These are phyloP conservation scores for Sugiyamaella grinbergsii DNA, from an alignment of 1,139 yeast genomes.

Conservation along the genomic window DNA sequence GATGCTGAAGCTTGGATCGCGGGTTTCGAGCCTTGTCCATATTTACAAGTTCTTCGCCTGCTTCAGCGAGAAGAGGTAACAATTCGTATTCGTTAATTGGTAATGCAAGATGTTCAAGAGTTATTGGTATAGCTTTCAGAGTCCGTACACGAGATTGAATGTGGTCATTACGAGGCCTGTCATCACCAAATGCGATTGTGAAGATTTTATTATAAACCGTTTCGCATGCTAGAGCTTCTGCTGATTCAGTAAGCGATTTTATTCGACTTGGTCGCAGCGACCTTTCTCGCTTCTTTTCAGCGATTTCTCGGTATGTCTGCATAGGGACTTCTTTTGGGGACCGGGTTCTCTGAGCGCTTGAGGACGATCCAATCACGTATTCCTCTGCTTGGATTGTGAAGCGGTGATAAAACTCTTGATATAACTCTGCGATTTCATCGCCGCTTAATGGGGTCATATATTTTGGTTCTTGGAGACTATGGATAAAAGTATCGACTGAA, in stretches of 20 bases:
- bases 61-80: constrained; percentile 15
- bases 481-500: constrained; percentile 49
- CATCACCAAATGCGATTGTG: constrained; percentile 34
- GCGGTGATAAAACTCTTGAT: constrained; percentile 54
- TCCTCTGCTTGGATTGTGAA: constrained; percentile 40
- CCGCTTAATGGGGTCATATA: constrained; percentile 56
- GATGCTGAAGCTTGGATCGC: constrained; percentile 44
- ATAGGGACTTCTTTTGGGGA: constrained; percentile 37
- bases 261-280: constrained; percentile 33
- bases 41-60: constrained; percentile 30
- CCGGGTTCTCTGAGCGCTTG: constrained; percentile 3
- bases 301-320: constrained; percentile 42
- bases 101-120: constrained; percentile 36
- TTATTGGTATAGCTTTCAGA: constrained; percentile 34
- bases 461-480: constrained; percentile 57
- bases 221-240: constrained; percentile 48
- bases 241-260: constrained; percentile 42
- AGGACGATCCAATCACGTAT: constrained; percentile 30
- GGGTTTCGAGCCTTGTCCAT: constrained; percentile 44
- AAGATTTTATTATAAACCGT: constrained; percentile 47
- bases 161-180: constrained; percentile 33
- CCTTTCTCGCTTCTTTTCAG: constrained; percentile 36
- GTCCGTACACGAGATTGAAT: constrained; percentile 37
- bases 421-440: constrained; percentile 53
- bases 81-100: constrained; percentile 32